Percentiles rank a stretch among this genome's conserved stretches.
Conservation (phyloP, 352 stramenopile genomes). For the Phytophthora pluvialis region DNA sequence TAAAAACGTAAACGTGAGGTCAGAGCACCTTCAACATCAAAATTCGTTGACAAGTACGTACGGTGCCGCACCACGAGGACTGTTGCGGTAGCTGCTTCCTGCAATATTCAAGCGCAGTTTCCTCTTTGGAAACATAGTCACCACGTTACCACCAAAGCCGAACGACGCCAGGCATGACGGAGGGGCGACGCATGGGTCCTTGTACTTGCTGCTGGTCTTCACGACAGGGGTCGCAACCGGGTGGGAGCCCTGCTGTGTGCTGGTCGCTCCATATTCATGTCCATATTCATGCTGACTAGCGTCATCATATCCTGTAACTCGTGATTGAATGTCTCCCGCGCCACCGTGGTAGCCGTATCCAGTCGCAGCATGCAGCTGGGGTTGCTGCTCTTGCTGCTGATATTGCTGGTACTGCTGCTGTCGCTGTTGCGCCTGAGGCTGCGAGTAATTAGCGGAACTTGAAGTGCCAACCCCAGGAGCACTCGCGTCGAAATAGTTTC, state of each 20-base stretch:
- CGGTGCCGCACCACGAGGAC: constrained; percentile 53
- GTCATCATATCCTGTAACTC: constrained; percentile 18
- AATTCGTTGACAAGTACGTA: constrained; percentile 35
- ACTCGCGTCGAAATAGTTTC: constrained; percentile 21
- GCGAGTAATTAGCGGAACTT: constrained; percentile 21
- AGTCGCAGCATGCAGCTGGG: constrained; percentile 16
- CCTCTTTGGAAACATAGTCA: constrained; percentile 89
- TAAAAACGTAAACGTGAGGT: constrained; percentile 12
- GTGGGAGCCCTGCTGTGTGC: constrained; percentile 22
- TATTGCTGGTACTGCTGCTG: constrained; percentile 25
- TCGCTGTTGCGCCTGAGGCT: constrained; percentile 20
- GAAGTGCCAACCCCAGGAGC: constrained; percentile 10
- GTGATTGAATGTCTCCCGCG: constrained; percentile 13
- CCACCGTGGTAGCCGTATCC: constrained; percentile 17
- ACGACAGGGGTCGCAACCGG: constrained; percentile 20
- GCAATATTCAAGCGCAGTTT: constrained; percentile 81
- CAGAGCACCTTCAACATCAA: constrained; percentile 10
- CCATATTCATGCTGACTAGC: constrained; percentile 21
- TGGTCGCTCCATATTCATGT: constrained; percentile 17
- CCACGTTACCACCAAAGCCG: constrained; percentile 89
- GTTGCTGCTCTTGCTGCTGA: constrained; percentile 23
- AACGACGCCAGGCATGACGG: constrained; percentile 83
- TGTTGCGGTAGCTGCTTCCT: constrained; percentile 66
- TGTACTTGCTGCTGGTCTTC: constrained; percentile 78
- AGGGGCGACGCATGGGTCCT: constrained; percentile 78